Evolutionary conservation across 495 filamentous ascomycete species (phyloP).

Genomic region (Daldinia vernicosa): DNA sequence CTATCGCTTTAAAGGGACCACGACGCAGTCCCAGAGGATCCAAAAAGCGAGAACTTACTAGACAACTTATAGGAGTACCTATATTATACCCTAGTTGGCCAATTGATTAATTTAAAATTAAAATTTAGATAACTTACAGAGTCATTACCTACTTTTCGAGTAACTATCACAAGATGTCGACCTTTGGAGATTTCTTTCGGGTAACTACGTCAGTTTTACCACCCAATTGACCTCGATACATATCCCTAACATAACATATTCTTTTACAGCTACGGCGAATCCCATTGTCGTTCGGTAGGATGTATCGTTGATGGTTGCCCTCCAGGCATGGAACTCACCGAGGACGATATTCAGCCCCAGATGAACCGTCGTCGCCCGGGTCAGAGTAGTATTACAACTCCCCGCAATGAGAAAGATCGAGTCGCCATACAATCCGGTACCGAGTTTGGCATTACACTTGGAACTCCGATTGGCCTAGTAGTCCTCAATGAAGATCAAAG

Average conservation of each 20-base stretch:
- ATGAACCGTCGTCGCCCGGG: conserved; percentile 91
- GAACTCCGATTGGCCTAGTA: conserved; percentile 88
- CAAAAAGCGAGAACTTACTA: background rate
- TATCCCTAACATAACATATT: conserved; percentile 31
- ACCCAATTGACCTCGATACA: conserved; percentile 8
- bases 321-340: conserved; percentile 87
- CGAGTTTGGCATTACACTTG: conserved; percentile 90
- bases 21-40: background rate
- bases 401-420: conserved; percentile 89
- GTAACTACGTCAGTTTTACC: conserved; percentile 77
- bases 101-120: background rate
- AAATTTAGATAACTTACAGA: background rate
- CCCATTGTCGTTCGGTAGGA: conserved; percentile 88
- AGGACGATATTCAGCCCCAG: conserved; percentile 93
- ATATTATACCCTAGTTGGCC: background rate
- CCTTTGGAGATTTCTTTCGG: conserved; percentile 85
- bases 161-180: conserved; percentile 71
- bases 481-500: conserved; percentile 94
- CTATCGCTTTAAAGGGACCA: conserved; percentile 7
- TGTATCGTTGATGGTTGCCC: conserved; percentile 90
- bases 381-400: conserved; percentile 89
- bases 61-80: background rate
- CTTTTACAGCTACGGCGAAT: conserved; percentile 79
- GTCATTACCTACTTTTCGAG: background rate
- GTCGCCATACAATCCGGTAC: conserved; percentile 95